Base-by-base conservation (phyloP, 1,284 basidiomycete genomes). In the Porogramme epimiltina region DNA sequence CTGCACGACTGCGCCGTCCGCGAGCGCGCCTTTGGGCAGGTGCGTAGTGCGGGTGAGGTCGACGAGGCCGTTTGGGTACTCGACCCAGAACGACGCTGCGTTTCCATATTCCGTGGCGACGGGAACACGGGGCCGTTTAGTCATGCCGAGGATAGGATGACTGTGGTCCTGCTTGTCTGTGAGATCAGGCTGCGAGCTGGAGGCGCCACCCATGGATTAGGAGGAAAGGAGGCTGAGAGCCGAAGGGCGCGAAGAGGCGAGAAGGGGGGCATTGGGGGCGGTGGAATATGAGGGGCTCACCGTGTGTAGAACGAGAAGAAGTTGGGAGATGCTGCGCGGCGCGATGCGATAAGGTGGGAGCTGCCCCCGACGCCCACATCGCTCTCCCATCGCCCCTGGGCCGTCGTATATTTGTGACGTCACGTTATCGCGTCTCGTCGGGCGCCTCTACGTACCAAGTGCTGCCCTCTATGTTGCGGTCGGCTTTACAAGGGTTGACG, bases 41-140 rank as follows among this genome's bases (percentile, higher is more conserved):
- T 74, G 80, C 42, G 63, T 61, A 15, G 72, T 71, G 39, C 83
- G 76, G 18, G 83, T 79, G 42, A 87, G 67, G 64, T 87, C 84
- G 26, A 87, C 68, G 25, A 86, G 73, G 1, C 84, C 84, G 22
- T 73, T 75, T 4, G 84, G 82, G 62, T 85, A 86, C 64, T 87
- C 85, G 31, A 84, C 79, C 85, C 84, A 87, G 66, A 82, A 87
- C 6, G 73, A 76, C 6, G 70, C 66, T n/a, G 72, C 67, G 60
- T 77, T 78, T 39, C 83, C 84, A 59, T 81, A 84, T 63, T 84
- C 76, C 3, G 69, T 73, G 19, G 80, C 68, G 28, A 62, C 53
- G 11, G 71, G 56, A 44, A 84, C 74, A 33, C 57, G 70, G 18
- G 80, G 77, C 50, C 77, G 75, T 43, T 71, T 63, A 43, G 69